phyloP scores from a whole-genome alignment of 352 stramenopile genomes.

The Globisporangium spinosum region DNA sequence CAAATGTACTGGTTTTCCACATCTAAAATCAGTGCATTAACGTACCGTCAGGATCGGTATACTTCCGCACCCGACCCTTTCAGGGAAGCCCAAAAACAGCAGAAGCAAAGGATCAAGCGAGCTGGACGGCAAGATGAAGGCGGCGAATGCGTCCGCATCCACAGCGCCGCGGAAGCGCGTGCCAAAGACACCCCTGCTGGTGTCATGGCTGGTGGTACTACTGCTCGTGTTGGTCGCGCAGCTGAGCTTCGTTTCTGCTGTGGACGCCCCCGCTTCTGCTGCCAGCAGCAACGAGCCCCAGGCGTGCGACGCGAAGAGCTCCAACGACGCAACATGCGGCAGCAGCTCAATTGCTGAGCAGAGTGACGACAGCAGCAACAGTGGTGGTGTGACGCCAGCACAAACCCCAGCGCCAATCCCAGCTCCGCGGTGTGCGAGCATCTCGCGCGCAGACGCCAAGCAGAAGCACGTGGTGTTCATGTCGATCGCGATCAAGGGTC shows the following conservation, averaged over 20 bases:
- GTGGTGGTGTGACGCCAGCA: not conserved
- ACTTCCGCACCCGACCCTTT: not conserved
- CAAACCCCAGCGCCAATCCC: not conserved
- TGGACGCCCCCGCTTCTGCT: not conserved
- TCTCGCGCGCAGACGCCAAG: conserved; percentile 17
- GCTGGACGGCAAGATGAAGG: not conserved
- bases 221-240: not conserved
- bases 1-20: not conserved
- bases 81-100: not conserved
- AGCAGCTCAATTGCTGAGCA: not conserved
- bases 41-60: not conserved
- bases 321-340: not conserved
- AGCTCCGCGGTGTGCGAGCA: not conserved
- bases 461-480: conserved; percentile 71
- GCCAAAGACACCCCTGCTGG: not conserved
- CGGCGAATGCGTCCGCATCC: not conserved
- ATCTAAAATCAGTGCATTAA: not conserved
- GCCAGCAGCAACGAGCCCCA: not conserved
- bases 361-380: not conserved
- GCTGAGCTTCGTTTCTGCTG: not conserved
- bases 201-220: not conserved
- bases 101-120: not conserved
- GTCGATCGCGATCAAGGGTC: conserved; percentile 79
- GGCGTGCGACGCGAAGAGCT: conserved; percentile 4
- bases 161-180: not conserved